Evolutionary conservation across 495 filamentous ascomycete species (phyloP), one percentile per base, ranked within the genome.

Genomic region (Aspergillus steynii): DNA sequence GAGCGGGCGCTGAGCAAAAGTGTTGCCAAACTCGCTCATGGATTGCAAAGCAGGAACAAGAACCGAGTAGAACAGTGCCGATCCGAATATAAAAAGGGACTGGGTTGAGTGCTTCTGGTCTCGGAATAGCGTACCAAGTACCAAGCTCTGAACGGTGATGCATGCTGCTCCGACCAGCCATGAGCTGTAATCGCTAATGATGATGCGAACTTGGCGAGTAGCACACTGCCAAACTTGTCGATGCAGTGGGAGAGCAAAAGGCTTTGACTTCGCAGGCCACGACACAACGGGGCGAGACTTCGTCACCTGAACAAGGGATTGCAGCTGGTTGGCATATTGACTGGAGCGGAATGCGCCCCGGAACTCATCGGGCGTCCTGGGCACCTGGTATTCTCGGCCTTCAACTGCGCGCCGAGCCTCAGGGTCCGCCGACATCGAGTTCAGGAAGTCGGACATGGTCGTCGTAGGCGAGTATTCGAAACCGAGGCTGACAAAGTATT

Each of bases 391-490:
- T 42, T 56, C 5, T 14, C 66, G 60, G 3, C 83, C 86, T n/a
- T 74, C 71, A 0, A 78, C 79, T 26, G 82, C 74, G 2, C 68
- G 67, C 8, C 88, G 73, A 60, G 86, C 86, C 3, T 69, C 69
- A 0, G 84, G 81, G 68, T 84, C 83, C 7, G 37, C 61, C 4
- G 87, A 89, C 50, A 88, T 73, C 15, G 84, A 81, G 4, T 86
- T 89, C 9, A 90, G 68, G 70, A 89, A 74, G 62, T 87, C 84
- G 0, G 84, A 80, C 1, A 84, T 85, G n/a, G 86, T 89, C 55
- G 82, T 81, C 4, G 86, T 70, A 1, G 83, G 75, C 0, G 85
- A 82, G 50, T 82, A 85, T 29, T 79, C 60, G 61, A 86, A 87
- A 29, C 86, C 86, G 0, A 88, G 69, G 6, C 79, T 76, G 54